Conservation (phyloP, 306 rosid species). For the Comarum palustre region DNA sequence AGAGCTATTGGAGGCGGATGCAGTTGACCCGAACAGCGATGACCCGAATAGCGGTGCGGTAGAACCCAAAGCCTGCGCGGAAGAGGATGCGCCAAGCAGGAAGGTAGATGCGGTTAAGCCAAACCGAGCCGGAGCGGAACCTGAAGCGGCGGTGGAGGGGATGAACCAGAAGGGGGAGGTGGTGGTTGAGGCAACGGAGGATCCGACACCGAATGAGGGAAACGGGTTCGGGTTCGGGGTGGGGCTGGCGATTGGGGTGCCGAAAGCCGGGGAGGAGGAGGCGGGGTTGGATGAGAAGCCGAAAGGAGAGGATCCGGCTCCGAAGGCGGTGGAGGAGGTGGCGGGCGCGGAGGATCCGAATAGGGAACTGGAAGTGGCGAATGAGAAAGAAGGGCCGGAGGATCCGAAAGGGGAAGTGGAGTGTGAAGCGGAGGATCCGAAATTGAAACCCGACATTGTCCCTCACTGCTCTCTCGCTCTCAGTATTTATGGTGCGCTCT, state of each 20-base stretch:
- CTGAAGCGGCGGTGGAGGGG: neutral
- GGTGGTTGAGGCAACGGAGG: neutral
- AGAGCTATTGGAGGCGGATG: neutral
- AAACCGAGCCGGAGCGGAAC: neutral
- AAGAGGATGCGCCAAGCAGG: constrained; percentile 15
- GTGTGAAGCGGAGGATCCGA: constrained; percentile 40
- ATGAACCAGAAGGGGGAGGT: neutral
- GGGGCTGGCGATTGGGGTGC: constrained; percentile 23
- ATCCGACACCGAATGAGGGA: constrained; percentile 26
- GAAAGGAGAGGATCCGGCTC: constrained; percentile 15
- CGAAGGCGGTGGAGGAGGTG: constrained; percentile 25
- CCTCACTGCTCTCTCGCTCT: constrained; percentile 1
- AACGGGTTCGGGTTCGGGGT: constrained; percentile 12
- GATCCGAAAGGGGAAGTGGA: constrained; percentile 22
- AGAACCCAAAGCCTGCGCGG: constrained; percentile 10
- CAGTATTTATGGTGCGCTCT: neutral
- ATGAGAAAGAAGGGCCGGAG: constrained; percentile 27
- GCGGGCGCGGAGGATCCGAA: constrained; percentile 37
- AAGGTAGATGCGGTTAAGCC: neutral
- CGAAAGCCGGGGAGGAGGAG: constrained; percentile 4
- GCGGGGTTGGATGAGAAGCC: neutral
- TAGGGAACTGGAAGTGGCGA: constrained; percentile 31
- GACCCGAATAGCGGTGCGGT: constrained; percentile 7
- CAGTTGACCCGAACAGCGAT: constrained; percentile 1
- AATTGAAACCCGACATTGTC: constrained; percentile 60